Evolutionary conservation across 1,284 basidiomycete species (phyloP), one percentile per base, ranked within the genome.

Genomic region (Anthracocystis walkeri): DNA sequence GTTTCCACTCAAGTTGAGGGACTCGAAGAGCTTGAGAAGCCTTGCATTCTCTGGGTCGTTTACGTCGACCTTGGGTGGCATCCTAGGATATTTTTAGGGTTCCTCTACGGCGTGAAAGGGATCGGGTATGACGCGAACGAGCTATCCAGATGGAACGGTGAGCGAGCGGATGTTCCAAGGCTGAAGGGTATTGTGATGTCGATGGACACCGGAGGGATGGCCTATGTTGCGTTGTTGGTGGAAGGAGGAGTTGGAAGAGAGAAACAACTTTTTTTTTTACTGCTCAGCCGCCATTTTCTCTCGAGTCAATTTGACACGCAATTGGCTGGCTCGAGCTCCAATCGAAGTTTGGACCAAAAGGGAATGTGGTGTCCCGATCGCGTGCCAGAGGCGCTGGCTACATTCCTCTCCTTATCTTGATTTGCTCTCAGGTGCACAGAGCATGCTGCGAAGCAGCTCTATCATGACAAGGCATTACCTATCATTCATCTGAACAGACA

Each of bases 1-100:
- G 63, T 91, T 88, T 61, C 90, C 89, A 51, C 90, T 89, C 54
- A 97, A 88, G 27, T 93, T 93, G 66, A 95, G 91, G 42, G 90
- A 90, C 84, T 91, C 89, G 88, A 96, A 95, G 45, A 93, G 88
- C 38, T 88, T 82, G 55, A 92, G 88, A 60, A 92, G 88, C 51
- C 86, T 80, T 6, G 84, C 85, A 59, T 87, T 85, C 46, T 86
- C 87, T 25, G 88, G 88, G 64, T 87, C 84, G 51, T 84, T 86
- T 23, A 87, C 86, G 80, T 89, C 87, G 69, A 88, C 87, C 81
- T 89, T 89, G 58, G 87, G 87, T 35, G 88, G 84, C 88, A 89
- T 88, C 7, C n/a, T 67, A 53, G 42, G 45, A 18, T 16, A 20
- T 14, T 11, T 16, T 12, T 4, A 14, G 35, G 35, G 35, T 14